These are phyloP conservation scores for Daedaleopsis nitida DNA, from an alignment of 768 basidiomycete species.

Conservation along the genomic window DNA sequence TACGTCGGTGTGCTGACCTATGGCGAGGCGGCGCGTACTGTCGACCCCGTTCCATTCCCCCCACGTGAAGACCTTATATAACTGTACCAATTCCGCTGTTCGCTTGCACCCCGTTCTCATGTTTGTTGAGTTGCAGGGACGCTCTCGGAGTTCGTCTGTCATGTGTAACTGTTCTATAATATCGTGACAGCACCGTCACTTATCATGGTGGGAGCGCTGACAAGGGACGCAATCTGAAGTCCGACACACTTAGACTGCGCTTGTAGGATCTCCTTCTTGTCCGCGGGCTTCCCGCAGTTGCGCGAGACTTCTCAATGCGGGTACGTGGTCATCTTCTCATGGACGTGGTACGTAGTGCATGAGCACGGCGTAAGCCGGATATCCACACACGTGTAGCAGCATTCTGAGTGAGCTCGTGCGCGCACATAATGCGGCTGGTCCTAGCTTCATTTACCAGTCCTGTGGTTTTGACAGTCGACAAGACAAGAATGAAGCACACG, in stretches of 20 bases:
- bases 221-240: background rate
- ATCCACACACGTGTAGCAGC: conserved; percentile 15
- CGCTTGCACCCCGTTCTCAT: conserved; percentile 1
- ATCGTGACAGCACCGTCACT: conserved; percentile 9
- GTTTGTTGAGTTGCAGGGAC: background rate
- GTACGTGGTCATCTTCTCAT: conserved; percentile 18
- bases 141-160: background rate
- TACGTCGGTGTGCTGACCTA: conserved; percentile 80
- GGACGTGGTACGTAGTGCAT: conserved; percentile 17
- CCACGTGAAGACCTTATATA: conserved; percentile 24
- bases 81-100: background rate
- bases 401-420: conserved; percentile 3
- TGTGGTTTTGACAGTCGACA: background rate
- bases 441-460: conserved; percentile 13
- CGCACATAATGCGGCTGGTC: conserved; percentile 15
- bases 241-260: conserved; percentile 1
- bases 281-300: conserved; percentile 1
- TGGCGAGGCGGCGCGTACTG: conserved; percentile 65
- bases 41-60: conserved; percentile 38
- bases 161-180: conserved; percentile 10
- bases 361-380: conserved; percentile 12
- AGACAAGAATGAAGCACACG: conserved; percentile 7
- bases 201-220: conserved; percentile 8
- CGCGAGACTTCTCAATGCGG: conserved; percentile 2
- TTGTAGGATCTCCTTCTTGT: background rate